These are phyloP conservation scores for Colletotrichum agaves DNA, from an alignment of 2,329 filamentous ascomycete genomes.

Conservation along the genomic window DNA sequence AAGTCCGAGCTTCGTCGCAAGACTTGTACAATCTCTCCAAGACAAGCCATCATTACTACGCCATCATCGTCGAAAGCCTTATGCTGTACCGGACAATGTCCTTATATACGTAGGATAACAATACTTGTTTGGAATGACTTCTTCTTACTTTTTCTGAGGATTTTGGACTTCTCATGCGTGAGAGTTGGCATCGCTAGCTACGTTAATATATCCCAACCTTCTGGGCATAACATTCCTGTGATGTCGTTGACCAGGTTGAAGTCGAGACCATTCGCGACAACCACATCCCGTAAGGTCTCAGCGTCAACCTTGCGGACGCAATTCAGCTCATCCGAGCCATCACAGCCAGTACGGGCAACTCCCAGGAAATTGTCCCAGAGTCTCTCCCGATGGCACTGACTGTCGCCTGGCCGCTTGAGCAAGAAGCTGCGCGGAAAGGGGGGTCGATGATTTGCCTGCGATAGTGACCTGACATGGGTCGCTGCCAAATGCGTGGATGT, in stretches of 20 bases:
- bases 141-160: too few relatives aligned
- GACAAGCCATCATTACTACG: too few relatives aligned
- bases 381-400: constrained; percentile 14
- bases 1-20: too few relatives aligned
- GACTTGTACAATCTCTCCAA: too few relatives aligned
- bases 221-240: too few relatives aligned
- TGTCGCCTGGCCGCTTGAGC: constrained; percentile 21
- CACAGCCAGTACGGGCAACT: not conserved
- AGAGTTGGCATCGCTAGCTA: too few relatives aligned
- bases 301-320: constrained; percentile 10
- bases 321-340: not conserved
- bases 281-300: not conserved
- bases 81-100: too few relatives aligned
- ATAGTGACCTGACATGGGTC: constrained; percentile 70
- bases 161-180: too few relatives aligned
- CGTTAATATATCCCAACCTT: too few relatives aligned
- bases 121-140: too few relatives aligned
- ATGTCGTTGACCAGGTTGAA: constrained; percentile 25
- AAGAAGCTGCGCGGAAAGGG: constrained; percentile 13
- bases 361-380: constrained; percentile 5
- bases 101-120: too few relatives aligned
- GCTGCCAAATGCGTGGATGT: constrained; percentile 71
- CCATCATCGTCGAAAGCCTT: too few relatives aligned
- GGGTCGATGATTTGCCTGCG: constrained; percentile 63
- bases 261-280: not conserved